Evolutionary conservation across 345 rosid species (phyloP).

Genomic region (Brassica nigra): DNA sequence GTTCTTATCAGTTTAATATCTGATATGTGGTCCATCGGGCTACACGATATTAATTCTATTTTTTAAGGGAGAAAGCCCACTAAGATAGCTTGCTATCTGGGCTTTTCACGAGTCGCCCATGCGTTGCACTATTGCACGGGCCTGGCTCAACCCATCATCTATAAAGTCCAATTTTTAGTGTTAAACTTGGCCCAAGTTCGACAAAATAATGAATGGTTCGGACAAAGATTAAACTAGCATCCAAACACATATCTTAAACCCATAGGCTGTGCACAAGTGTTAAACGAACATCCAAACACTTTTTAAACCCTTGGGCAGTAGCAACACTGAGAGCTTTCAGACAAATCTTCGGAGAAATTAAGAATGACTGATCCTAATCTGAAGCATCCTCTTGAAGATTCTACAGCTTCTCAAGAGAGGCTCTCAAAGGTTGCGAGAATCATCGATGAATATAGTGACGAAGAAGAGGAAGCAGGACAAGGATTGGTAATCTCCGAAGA

Average conservation of each 20-base stretch:
- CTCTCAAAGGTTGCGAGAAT: constrained; percentile 57
- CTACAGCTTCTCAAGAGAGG: constrained; percentile 33
- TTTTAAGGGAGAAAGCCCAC: constrained; percentile 18
- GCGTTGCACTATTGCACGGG: constrained; percentile 38
- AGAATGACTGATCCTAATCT: constrained; percentile 49
- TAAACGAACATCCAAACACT: too few relatives aligned
- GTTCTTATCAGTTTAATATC: constrained; percentile 70
- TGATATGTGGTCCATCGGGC: constrained; percentile 47
- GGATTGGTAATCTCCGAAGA: constrained; percentile 27
- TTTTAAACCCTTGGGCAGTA: too few relatives aligned
- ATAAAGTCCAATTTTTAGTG: background rate
- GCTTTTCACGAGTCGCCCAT: constrained; percentile 28
- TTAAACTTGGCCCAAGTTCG: background rate
- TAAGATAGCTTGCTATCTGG: constrained; percentile 41
- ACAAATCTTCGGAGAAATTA: background rate
- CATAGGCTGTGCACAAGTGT: background rate
- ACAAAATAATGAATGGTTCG: too few relatives aligned
- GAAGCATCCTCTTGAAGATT: constrained; percentile 40
- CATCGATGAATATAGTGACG: constrained; percentile 35
- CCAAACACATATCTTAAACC: background rate
- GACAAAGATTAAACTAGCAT: too few relatives aligned
- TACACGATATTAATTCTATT: constrained; percentile 40
- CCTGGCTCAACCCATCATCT: constrained; percentile 25
- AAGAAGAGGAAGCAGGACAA: constrained; percentile 38
- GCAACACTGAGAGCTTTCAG: too few relatives aligned